phyloP scores from a whole-genome alignment of 768 basidiomycete genomes.

The Lactifluus volemus region DNA sequence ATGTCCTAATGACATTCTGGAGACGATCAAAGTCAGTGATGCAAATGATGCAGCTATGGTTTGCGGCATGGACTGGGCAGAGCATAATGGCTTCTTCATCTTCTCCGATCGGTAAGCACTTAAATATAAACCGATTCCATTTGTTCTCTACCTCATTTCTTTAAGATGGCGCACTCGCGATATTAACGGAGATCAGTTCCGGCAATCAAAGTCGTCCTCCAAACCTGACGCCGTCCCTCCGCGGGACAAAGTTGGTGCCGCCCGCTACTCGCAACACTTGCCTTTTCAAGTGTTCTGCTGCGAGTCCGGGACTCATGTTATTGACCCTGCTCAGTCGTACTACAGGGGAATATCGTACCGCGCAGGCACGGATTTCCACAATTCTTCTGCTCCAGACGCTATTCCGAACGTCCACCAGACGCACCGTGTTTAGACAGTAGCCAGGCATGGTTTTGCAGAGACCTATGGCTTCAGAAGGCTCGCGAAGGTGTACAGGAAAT shows the following conservation, averaged over 20 bases:
- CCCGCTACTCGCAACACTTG: constrained; percentile 82
- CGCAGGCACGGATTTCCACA: constrained; percentile 72
- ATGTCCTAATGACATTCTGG: constrained; percentile 95
- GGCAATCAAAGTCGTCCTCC: constrained; percentile 90
- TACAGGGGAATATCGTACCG: constrained; percentile 86
- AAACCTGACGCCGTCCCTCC: constrained; percentile 89
- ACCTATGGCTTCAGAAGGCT: constrained; percentile 90
- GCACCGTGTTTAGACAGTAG: constrained; percentile 90
- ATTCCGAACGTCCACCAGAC: constrained; percentile 56
- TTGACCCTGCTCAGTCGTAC: constrained; percentile 93
- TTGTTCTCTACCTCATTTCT: background rate
- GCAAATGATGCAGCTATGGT: constrained; percentile 95
- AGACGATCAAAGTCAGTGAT: constrained; percentile 86
- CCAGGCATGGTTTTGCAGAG: constrained; percentile 97
- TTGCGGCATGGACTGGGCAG: constrained; percentile 99
- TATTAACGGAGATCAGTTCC: constrained; percentile 96
- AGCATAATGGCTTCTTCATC: constrained; percentile 94
- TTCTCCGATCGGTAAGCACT: constrained; percentile 80
- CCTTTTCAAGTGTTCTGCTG: constrained; percentile 99
- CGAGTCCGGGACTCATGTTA: constrained; percentile 94
- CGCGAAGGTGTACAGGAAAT: constrained; percentile 60
- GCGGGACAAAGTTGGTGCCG: constrained; percentile 71
- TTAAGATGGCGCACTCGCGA: constrained; percentile 93
- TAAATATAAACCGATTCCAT: background rate
- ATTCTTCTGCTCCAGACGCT: constrained; percentile 56